These are phyloP conservation scores for Rhizophagus sp. DNA, from an alignment of 192 early-diverging fungal species.

Conservation along the genomic window DNA sequence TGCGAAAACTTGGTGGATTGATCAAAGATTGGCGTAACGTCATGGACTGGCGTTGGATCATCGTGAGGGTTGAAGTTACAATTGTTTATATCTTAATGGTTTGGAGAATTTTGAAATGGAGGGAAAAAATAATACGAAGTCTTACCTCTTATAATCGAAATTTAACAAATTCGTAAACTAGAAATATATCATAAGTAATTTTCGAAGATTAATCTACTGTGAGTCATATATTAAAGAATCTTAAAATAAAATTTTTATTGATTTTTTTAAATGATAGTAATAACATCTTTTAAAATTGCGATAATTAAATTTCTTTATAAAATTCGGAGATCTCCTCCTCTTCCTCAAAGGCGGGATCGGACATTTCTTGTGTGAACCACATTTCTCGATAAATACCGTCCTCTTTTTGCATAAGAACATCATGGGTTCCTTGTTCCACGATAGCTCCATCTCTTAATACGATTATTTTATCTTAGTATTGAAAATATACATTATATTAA, in stretches of 20 bases:
- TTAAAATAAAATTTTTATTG: no score
- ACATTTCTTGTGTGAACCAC: conserved; percentile 78
- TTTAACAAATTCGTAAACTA: neutral
- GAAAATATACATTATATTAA: conserved; percentile 19
- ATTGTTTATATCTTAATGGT: conserved; percentile 11
- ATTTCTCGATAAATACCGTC: conserved; percentile 82
- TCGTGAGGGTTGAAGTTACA: neutral
- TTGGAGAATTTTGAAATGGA: conserved; percentile 28
- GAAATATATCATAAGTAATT: no score
- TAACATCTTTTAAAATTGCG: neutral
- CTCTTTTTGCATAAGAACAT: conserved; percentile 62
- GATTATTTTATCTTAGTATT: conserved; percentile 75
- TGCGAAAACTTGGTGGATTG: neutral
- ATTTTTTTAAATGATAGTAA: no score
- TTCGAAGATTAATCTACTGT: no score
- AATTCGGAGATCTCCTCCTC: neutral
- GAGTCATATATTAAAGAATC: no score
- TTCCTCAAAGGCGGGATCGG: neutral
- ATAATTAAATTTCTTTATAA: neutral
- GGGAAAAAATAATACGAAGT: conserved; percentile 12
- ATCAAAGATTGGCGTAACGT: conserved; percentile 22
- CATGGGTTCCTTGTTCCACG: conserved; percentile 84
- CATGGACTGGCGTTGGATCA: conserved; percentile 21
- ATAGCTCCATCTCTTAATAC: conserved; percentile 87
- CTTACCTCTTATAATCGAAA: neutral